A percentile compares a stretch with the other conserved stretches of the same genome.
Conservation (phyloP, 352 stramenopile genomes). For the Globisporangium spiculum region DNA sequence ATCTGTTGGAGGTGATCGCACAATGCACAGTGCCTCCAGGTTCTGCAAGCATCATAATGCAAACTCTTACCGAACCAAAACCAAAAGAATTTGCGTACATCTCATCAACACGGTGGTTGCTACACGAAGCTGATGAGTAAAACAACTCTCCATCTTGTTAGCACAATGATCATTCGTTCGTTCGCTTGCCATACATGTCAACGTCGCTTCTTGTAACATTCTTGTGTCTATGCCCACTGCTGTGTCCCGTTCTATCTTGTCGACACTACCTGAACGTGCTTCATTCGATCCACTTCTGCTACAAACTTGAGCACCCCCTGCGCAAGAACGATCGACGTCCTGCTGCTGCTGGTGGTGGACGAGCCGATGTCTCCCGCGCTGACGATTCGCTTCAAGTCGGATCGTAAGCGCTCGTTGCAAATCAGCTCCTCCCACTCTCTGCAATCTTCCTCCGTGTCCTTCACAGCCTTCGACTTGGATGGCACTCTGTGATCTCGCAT, state of each 20-base stretch:
- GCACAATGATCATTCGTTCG: background rate
- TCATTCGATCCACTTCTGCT: constrained; percentile 1
- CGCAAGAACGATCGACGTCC: constrained; percentile 37
- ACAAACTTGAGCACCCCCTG: constrained; percentile 38
- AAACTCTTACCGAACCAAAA: too few relatives aligned
- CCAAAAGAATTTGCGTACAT: too few relatives aligned
- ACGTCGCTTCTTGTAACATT: background rate
- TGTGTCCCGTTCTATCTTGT: background rate
- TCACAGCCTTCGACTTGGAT: background rate
- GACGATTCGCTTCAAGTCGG: constrained; percentile 36
- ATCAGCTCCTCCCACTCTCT: constrained; percentile 33
- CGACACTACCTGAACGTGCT: background rate
- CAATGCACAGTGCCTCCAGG: too few relatives aligned
- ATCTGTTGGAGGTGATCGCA: too few relatives aligned
- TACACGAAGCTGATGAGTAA: background rate
- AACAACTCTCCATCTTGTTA: background rate
- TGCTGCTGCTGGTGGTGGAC: constrained; percentile 24
- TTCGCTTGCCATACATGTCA: background rate
- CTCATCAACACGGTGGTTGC: background rate
- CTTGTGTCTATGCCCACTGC: background rate
- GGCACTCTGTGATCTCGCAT: constrained; percentile 15
- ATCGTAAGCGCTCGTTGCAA: constrained; percentile 48
- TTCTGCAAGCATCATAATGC: too few relatives aligned
- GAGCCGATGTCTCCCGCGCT: constrained; percentile 16
- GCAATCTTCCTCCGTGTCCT: constrained; percentile 16